Conservation (phyloP, 1,139 yeast species). For the Nematodospora anomalae region DNA sequence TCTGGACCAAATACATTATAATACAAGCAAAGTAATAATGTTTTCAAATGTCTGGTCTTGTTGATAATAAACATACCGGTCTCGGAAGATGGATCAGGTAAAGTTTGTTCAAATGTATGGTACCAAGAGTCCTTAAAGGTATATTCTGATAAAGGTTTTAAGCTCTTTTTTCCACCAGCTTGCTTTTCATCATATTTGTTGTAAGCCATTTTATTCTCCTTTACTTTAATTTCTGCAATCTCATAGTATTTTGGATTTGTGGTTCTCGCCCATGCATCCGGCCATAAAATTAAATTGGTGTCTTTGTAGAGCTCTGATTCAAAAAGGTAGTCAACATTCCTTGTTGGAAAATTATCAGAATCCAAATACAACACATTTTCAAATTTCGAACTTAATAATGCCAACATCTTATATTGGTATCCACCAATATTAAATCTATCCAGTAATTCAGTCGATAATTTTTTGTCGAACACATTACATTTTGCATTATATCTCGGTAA, state of each 20-base stretch:
- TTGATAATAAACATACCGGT: constrained; percentile 61
- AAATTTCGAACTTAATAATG: constrained; percentile 57
- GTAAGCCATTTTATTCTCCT: constrained; percentile 36
- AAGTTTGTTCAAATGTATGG: constrained; percentile 56
- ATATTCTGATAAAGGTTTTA: constrained; percentile 30
- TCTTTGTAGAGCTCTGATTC: constrained; percentile 38
- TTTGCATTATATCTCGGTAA: constrained; percentile 53
- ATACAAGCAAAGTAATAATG: constrained; percentile 53
- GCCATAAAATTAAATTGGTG: constrained; percentile 51
- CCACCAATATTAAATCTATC: constrained; percentile 46
- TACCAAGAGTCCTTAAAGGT: constrained; percentile 36
- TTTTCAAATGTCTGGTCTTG: constrained; percentile 49
- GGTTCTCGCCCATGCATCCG: constrained; percentile 52
- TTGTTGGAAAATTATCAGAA: constrained; percentile 65
- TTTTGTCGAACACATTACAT: constrained; percentile 50
- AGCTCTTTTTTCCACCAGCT: constrained; percentile 20
- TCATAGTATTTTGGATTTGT: constrained; percentile 46
- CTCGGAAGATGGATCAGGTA: constrained; percentile 66
- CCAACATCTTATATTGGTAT: constrained; percentile 63
- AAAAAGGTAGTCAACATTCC: constrained; percentile 50
- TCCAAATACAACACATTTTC: constrained; percentile 62
- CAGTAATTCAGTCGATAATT: constrained; percentile 24
- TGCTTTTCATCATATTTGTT: constrained; percentile 30
- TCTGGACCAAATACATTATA: constrained; percentile 55
- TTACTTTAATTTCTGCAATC: constrained; percentile 39